Base-by-base conservation (phyloP, 805 yeast species). In the Starmerella apicola region DNA sequence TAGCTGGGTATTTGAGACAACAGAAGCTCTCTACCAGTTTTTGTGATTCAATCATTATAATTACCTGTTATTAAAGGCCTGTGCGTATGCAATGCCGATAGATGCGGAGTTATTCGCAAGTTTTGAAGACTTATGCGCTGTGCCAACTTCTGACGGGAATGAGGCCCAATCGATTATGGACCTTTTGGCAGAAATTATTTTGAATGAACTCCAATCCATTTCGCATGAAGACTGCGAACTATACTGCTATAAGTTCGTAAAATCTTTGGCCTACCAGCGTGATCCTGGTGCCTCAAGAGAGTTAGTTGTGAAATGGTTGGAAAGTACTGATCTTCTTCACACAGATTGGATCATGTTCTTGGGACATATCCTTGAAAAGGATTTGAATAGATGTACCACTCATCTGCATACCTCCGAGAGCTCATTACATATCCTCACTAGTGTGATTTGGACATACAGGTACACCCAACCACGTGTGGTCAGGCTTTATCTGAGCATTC, bases 401-500 rank as follows among this genome's bases (percentile, higher is more conserved):
- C 31, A 5, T n/a, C 26, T 34, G 6, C 23, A 8, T 5, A 3
- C 18, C 4, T 33, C 39, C 20, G n/a, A 16, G 4, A 21, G 10
- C 5, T 45, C 40, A 8, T 25, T 49, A n/a, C 28, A 33, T 10
- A 35, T 34, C 19, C 50, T 77, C 9, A 59, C 70, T 45, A 57
- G 56, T 31, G 58, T 63, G 5, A 48, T 73, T 8, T 65, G 70
- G 60, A 46, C 48, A 57, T 37, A 58, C 62, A 20, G 62, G 52
- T 33, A 60, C 50, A 41, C 57, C 51, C 53, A 52, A 48, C 59
- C 59, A 36, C 62, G 65, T 44, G 52, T 67, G 3, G 62, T 67
- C 5, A 59, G 66, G 1, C 62, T 68, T 4, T 64, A 69, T 42
- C 53, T 76, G 52, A 76, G 71, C 20, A 24, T 42, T 3, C 36